Percentiles rank a stretch among this genome's conserved stretches.
These are phyloP conservation scores for Hortiboletus campestris DNA, from an alignment of 768 basidiomycete genomes.

Conservation along the genomic window DNA sequence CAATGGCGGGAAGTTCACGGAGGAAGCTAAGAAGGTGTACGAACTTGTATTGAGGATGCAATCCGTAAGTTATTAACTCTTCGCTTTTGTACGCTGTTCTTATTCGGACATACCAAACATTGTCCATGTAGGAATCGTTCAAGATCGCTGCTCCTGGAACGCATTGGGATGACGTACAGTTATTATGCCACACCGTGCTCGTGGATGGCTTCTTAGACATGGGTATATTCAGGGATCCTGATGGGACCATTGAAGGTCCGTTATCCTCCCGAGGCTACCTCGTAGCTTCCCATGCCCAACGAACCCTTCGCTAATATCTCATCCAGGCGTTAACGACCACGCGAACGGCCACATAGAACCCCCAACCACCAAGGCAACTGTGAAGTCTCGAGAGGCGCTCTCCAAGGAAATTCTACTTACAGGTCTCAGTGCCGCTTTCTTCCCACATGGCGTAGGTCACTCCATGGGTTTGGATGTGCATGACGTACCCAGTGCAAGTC, in stretches of 20 bases:
- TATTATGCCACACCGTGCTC: constrained; percentile 80
- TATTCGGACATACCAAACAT: not conserved
- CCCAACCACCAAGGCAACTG: not conserved
- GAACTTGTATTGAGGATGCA: constrained; percentile 91
- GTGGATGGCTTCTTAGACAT: constrained; percentile 77
- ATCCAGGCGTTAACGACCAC: constrained; percentile 4
- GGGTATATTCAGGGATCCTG: constrained; percentile 80
- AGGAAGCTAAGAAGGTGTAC: constrained; percentile 80
- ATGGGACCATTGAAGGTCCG: constrained; percentile 28
- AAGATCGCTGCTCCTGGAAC: constrained; percentile 67
- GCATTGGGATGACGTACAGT: constrained; percentile 89
- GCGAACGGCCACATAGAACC: not conserved
- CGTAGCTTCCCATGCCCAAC: not conserved
- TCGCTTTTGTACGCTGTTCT: not conserved
- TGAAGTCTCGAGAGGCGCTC: constrained; percentile 17
- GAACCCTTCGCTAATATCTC: not conserved
- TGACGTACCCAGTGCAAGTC: constrained; percentile 82
- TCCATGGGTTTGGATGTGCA: constrained; percentile 94
- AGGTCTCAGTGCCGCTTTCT: constrained; percentile 83
- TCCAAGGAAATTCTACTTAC: constrained; percentile 62
- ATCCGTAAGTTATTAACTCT: constrained; percentile 41
- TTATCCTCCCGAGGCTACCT: not conserved
- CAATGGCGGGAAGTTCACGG: constrained; percentile 86
- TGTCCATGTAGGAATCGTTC: constrained; percentile 59
- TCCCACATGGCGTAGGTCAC: constrained; percentile 92